Evolutionary conservation across 2,329 filamentous ascomycete species (phyloP).

Genomic region (Periconia digitata): DNA sequence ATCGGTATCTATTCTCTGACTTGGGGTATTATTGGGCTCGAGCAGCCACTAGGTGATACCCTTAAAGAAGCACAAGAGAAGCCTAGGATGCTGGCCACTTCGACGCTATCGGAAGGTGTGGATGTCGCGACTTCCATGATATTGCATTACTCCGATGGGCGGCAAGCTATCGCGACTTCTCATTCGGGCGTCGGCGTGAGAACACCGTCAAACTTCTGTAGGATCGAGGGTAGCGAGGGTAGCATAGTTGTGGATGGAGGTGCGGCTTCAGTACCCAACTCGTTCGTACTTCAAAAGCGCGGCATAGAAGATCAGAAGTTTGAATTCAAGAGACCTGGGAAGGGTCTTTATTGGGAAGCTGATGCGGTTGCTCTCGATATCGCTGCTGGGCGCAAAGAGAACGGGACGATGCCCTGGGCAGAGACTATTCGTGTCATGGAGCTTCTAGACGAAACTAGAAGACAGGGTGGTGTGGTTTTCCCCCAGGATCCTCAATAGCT

Average conservation of each 20-base stretch:
- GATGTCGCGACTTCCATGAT: conserved; percentile 9
- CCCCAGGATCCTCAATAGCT: too few relatives aligned
- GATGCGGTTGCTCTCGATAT: conserved; percentile 72
- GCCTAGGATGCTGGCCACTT: conserved; percentile 3
- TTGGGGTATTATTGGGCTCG: conserved; percentile 81
- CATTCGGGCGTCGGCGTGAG: conserved; percentile 12
- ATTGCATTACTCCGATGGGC: conserved; percentile 7
- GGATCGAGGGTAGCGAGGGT: conserved; percentile 45
- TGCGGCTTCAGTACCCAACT: conserved; percentile 8
- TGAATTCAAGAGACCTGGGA: conserved; percentile 54
- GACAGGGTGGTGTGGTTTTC: conserved; percentile 60
- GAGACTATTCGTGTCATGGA: conserved; percentile 84
- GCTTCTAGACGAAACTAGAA: conserved; percentile 66
- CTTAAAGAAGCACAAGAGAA: not conserved
- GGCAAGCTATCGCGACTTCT: conserved; percentile 53
- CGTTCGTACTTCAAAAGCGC: conserved; percentile 18
- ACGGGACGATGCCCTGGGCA: conserved; percentile 61
- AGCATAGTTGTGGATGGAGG: conserved; percentile 48
- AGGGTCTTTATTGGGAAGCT: conserved; percentile 83
- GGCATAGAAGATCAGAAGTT: conserved; percentile 33
- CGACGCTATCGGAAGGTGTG: conserved; percentile 7
- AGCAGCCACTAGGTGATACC: conserved; percentile 56
- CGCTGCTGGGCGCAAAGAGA: conserved; percentile 73
- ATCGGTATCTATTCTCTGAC: conserved; percentile 82
- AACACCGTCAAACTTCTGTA: conserved; percentile 36